Evolutionary conservation across 768 basidiomycete genomes (phyloP), one percentile per base, ranked within the genome.

Genomic region (Pleurotus cornucopiae): DNA sequence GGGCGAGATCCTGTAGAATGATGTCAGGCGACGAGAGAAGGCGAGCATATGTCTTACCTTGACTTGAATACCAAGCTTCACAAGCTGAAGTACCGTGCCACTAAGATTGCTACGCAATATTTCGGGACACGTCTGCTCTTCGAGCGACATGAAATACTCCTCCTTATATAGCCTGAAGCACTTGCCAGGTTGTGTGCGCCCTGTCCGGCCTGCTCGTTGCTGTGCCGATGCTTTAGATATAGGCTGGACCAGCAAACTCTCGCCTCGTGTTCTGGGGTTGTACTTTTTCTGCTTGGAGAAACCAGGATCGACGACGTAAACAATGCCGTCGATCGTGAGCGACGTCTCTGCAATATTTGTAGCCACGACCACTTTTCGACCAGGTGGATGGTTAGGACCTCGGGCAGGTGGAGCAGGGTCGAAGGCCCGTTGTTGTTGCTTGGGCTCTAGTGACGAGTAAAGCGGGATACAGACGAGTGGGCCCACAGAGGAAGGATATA

Each of bases 281-380:
- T 98, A 99, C 48, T 98, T 88, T 67, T 96, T 98, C 72, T 98
- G 96, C 72, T 99, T 96, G 39, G 90, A 94, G 74, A 98, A 97
- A 1, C 94, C 95, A 0, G 95, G 93, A 65, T 98, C 96, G 45
- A 98, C 94, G 56, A 98, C 96, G 63, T 98, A 99, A 16, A 98
- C 95, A 64, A 99, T 98, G 16, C 96, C 96, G 62, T 99, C 97
- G 56, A 99, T 98, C 3, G 96, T 99, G 46, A 98, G 73, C 2
- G 94, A 96, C 1, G 96, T 98, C 71, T 99, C 96, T 2, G 97
- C 97, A 57, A 98, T 94, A 67, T 98, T 99, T 34, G 96, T 99
- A 9, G 94, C 91, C 1, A 99, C 77, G 34, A 99, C 89, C 46
- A 98, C 82, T 69, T 99, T 99, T 57, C 96, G 83, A 0, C 96